These are phyloP conservation scores for Pistacia integerrima DNA, from an alignment of 345 rosid genomes.

Conservation along the genomic window DNA sequence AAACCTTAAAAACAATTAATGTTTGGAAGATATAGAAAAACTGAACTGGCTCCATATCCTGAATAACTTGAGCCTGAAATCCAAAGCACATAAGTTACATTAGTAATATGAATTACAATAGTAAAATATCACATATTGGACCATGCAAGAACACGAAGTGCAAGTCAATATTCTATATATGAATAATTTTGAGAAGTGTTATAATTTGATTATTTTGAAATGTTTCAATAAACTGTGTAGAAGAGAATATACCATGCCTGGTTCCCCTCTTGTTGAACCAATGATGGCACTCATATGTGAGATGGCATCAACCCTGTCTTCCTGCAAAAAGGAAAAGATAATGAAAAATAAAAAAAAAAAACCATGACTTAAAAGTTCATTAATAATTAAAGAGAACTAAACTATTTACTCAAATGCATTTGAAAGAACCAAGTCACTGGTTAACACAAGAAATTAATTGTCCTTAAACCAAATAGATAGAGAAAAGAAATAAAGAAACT, in stretches of 20 bases:
- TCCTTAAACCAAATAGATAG: not conserved
- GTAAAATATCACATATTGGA: not conserved
- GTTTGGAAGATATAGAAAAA: constrained; percentile 61
- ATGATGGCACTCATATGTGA: constrained; percentile 49
- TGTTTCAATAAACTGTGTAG: constrained; percentile 14
- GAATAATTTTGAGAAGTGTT: not conserved
- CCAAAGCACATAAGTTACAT: constrained; percentile 7
- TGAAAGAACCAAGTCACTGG: not conserved
- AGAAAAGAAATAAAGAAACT: too few relatives aligned
- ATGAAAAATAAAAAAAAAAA: constrained; percentile 10
- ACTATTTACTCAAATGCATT: constrained; percentile 4
- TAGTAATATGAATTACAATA: not conserved
- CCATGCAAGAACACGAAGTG: constrained; percentile 7
- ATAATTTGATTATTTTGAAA: not conserved
- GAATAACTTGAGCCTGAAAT: constrained; percentile 63
- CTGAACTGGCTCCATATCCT: constrained; percentile 69
- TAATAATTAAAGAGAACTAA: constrained; percentile 11
- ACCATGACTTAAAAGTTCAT: not conserved
- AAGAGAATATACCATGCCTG: constrained; percentile 60
- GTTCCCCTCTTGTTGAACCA: constrained; percentile 56
- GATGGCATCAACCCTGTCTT: constrained; percentile 68
- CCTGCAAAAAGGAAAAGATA: constrained; percentile 45
- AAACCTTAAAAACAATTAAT: constrained; percentile 61
- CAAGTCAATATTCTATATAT: not conserved
- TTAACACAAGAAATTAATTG: constrained; percentile 14